Conservation (phyloP, 331 rosid genomes). For the Cydonia oblonga region DNA sequence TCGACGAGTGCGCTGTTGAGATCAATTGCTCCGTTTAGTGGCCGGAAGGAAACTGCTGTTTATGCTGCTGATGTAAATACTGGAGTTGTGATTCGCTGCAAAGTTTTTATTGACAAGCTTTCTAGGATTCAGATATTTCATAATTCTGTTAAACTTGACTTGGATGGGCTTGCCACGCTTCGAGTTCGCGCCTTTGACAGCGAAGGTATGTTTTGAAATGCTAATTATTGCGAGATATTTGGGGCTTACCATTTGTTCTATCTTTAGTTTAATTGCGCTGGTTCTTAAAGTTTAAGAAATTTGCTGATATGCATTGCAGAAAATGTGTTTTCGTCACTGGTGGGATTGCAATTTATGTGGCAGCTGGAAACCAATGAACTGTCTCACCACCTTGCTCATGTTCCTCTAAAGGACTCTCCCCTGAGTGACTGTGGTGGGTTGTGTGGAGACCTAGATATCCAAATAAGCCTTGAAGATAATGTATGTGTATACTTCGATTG, state of each 20-base stretch:
- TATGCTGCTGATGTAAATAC: constrained; percentile 72
- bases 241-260: not conserved
- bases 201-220: constrained; percentile 44
- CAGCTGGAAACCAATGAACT: constrained; percentile 40
- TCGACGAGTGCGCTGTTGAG: constrained; percentile 80
- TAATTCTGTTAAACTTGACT: constrained; percentile 79
- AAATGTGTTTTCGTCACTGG: constrained; percentile 90
- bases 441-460: constrained; percentile 80
- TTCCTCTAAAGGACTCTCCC: constrained; percentile 87
- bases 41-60: constrained; percentile 94
- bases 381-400: constrained; percentile 70
- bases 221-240: not conserved
- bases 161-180: constrained; percentile 91
- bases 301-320: constrained; percentile 44
- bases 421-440: constrained; percentile 88
- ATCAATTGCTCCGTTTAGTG: constrained; percentile 73
- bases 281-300: constrained; percentile 12
- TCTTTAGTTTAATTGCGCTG: not conserved
- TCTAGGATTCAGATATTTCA: constrained; percentile 88
- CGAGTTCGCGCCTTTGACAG: constrained; percentile 77
- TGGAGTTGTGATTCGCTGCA: constrained; percentile 74
- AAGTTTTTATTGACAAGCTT: constrained; percentile 81
- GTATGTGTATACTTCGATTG: constrained; percentile 48
- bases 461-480: constrained; percentile 76
- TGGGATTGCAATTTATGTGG: constrained; percentile 92